These are phyloP conservation scores for Paspalum vaginatum DNA, from an alignment of 176 grass and related monocot species.

Conservation along the genomic window DNA sequence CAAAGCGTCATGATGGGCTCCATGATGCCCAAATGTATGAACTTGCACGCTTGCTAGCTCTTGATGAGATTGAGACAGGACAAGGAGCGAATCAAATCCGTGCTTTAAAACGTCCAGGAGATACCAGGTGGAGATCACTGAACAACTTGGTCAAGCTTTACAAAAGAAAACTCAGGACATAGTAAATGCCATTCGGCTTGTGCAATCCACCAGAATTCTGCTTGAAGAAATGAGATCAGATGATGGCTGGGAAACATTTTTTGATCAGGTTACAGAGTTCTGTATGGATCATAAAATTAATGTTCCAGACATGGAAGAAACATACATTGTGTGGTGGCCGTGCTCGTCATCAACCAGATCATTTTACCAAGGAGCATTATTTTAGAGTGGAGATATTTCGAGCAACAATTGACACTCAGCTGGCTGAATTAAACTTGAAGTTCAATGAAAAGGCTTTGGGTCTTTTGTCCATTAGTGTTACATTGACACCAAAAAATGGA, in stretches of 20 bases:
- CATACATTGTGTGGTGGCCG: slow-evolving; percentile 12
- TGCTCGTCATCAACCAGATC: background rate
- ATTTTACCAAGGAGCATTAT: background rate
- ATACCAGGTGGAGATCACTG: background rate
- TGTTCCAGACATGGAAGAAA: slow-evolving; percentile 17
- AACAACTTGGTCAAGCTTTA: background rate
- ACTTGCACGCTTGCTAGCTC: background rate
- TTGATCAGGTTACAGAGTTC: background rate
- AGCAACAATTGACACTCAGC: background rate
- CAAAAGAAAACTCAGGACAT: background rate
- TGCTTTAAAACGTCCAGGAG: background rate
- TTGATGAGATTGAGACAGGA: background rate
- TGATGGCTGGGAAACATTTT: background rate
- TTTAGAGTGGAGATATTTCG: slow-evolving; percentile 1
- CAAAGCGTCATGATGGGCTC: background rate
- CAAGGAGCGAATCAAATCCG: background rate
- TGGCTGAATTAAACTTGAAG: background rate
- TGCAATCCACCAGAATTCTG: background rate
- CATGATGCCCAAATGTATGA: slow-evolving; percentile 4
- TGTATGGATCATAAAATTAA: background rate
- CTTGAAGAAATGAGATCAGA: slow-evolving; percentile 15
- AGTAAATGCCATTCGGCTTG: background rate
- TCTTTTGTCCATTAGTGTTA: background rate
- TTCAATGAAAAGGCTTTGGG: background rate
- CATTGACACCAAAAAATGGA: background rate